Base-by-base conservation (phyloP, 2,329 filamentous ascomycete species). In the Sporothrix protearum region DNA sequence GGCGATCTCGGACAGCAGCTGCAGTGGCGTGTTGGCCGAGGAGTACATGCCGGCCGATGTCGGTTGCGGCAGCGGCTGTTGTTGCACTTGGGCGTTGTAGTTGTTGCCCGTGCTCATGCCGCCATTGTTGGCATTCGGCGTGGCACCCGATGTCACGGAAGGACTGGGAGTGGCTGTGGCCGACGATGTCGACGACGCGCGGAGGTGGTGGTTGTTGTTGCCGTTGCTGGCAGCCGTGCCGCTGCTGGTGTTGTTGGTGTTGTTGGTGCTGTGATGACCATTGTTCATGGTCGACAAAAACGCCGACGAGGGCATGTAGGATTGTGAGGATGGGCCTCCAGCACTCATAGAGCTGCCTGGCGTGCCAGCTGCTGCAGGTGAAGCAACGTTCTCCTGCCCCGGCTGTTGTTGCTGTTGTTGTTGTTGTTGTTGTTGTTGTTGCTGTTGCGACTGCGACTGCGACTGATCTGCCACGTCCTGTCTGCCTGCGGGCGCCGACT, bases 1-100 rank as follows among this genome's bases (percentile, higher is more conserved):
- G n/a, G 86, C 86, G 45, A 88, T 83, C 75, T 88, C 86, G 49
- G 86, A 88, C 7, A 88, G 82, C 30, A 88, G 80, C 69, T 88
- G 85, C 3, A 88, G 81, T 1, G 86, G 86, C 0, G 86, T 87
- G 75, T 85, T 87, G 42, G 81, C 81, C 0, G 80, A 77, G 59
- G 70, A 76, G 73, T 75, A 69, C 69, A 79, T 33, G 12, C 22
- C 63, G 10, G 66, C 25, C 2, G 68, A 45, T 1, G 47, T 61
- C 68, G 33, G 55, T 8, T 14, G 45, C 10, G 30, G 68, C 19
- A 14, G 69, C 5, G 8, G 68, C 22, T 16, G 30, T 16, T n/a
- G 49, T 1, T 16, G 51, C 19, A n/a, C 2, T 19, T 53, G 76
- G 76, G 36, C 76, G 76, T 47, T 75, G 77, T 25, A n/a, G n/a